phyloP scores from a whole-genome alignment of 2,329 filamentous ascomycete species.

The Fusarium lateritium region DNA sequence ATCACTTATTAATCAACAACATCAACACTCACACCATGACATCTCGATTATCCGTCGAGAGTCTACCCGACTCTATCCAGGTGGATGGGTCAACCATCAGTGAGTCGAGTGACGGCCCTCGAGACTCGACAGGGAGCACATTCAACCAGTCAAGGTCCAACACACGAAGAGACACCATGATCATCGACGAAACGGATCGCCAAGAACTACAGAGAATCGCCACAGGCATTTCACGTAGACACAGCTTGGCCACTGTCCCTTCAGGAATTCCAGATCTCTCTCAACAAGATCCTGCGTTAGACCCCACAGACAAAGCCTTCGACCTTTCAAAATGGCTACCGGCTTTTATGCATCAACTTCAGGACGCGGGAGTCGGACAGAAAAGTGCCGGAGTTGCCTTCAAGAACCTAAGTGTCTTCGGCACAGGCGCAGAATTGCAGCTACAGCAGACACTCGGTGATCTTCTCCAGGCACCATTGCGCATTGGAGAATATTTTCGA shows the following conservation, averaged over 20 bases:
- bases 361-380: slow-evolving; percentile 7
- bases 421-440: slow-evolving; percentile 55
- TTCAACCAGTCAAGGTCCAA: slow-evolving; percentile 1
- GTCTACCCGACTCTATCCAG: not conserved
- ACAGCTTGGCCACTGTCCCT: slow-evolving; percentile 1
- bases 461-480: not conserved
- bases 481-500: slow-evolving; percentile 6
- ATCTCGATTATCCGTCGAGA: slow-evolving; percentile 7
- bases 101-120: not conserved
- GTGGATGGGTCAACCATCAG: slow-evolving; percentile 2
- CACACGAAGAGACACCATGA: slow-evolving; percentile 15
- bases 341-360: slow-evolving; percentile 16
- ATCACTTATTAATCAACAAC: too few species aligned
- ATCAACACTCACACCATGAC: slow-evolving; percentile 7
- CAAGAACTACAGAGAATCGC: slow-evolving; percentile 27
- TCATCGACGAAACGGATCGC: slow-evolving; percentile 22
- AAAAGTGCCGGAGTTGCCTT: slow-evolving; percentile 56
- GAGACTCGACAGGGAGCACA: slow-evolving; percentile 5
- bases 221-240: slow-evolving; percentile 23
- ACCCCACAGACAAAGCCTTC: slow-evolving; percentile 24
- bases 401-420: slow-evolving; percentile 60
- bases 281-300: slow-evolving; percentile 12
- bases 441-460: slow-evolving; percentile 57
- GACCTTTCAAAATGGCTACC: slow-evolving; percentile 33
- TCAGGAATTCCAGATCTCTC: slow-evolving; percentile 3